Evolutionary conservation across 2,329 filamentous ascomycete genomes (phyloP).

Genomic region (Pseudogymnoascus sp.): DNA sequence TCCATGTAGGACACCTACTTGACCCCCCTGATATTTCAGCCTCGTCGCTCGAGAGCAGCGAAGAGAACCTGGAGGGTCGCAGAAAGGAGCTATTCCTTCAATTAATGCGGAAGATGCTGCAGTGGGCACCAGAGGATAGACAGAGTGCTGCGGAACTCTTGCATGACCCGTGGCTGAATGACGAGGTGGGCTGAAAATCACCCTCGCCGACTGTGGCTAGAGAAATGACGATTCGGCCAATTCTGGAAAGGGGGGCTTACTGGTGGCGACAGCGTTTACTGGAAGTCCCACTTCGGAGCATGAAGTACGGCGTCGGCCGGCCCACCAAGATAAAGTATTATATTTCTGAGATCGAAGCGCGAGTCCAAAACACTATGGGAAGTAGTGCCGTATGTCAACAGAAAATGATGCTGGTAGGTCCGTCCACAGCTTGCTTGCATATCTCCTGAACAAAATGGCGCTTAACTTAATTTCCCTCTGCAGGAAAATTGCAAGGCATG

Average conservation of each 20-base stretch:
- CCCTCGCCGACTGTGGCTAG: not conserved
- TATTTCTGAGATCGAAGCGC: not conserved
- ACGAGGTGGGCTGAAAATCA: not conserved
- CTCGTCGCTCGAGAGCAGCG: slow-evolving; percentile 12
- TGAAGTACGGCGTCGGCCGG: not conserved
- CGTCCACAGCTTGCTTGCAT: not conserved
- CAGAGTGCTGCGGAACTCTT: slow-evolving; percentile 27
- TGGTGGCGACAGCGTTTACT: not conserved
- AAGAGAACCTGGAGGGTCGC: slow-evolving; percentile 22
- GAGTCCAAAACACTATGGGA: not conserved
- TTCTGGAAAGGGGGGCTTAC: not conserved
- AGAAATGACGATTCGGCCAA: not conserved
- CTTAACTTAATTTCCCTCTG: not conserved
- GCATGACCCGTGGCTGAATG: slow-evolving; percentile 26
- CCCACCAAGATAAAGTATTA: not conserved
- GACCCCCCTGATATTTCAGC: not conserved
- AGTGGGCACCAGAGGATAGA: slow-evolving; percentile 29
- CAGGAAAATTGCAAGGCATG: not conserved
- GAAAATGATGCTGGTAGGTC: not conserved
- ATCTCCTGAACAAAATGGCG: not conserved
- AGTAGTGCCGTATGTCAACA: not conserved
- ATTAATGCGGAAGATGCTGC: slow-evolving; percentile 28
- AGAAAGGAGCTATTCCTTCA: slow-evolving; percentile 27
- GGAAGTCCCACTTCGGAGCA: not conserved
- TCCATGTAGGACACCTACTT: not conserved